Base-by-base conservation (phyloP, 352 stramenopile genomes). In the Globisporangium paddicum region DNA sequence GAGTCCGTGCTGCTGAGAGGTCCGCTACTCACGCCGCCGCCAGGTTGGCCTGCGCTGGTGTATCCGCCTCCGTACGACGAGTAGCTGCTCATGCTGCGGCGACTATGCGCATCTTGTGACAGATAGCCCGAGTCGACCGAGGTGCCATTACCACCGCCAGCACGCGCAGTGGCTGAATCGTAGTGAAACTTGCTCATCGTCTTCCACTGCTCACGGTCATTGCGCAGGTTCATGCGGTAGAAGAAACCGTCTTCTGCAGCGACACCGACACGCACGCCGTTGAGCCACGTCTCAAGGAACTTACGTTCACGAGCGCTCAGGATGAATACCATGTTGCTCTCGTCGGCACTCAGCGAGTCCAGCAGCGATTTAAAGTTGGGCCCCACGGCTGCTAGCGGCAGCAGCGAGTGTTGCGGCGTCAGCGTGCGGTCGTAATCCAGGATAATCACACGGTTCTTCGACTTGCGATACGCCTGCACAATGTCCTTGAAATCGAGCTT, bases 271-370 rank as follows among this genome's bases (percentile, higher is more conserved):
- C 81, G 75, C 23, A 90, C 75, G 2, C 79, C 79, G 32, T 86
- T 80, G 41, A 96, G 65, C 87, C 87, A 96, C 40, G 83, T 95
- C 58, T 96, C 87, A n/a, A 96, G 73, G 48, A 96, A 96, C 58
- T 92, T 90, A 21, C 84, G 73, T 51, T 96, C 86, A 14, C 86
- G 79, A 8, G 68, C 75, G 40, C 77, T 89, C 23, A 93, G 63
- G 44, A 93, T 88, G 59, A 88, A 91, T 48, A 93, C 79, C 26
- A 78, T 90, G 63, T 90, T 93, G 48, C 69, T 69, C 44, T 81
- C 67, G 45, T 91, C 81, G 10, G 71, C 68, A 47, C 66, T 87
- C 16, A 93, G 58, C 30, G 79, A 78, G 59, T 89, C 81, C n/a
- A 93, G 64, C 8, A 93, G 53, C 5, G 68, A 74, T 69, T 88